Base-by-base conservation (phyloP, 176 grass and related monocot species). In the Tillandsia fasciculata region DNA sequence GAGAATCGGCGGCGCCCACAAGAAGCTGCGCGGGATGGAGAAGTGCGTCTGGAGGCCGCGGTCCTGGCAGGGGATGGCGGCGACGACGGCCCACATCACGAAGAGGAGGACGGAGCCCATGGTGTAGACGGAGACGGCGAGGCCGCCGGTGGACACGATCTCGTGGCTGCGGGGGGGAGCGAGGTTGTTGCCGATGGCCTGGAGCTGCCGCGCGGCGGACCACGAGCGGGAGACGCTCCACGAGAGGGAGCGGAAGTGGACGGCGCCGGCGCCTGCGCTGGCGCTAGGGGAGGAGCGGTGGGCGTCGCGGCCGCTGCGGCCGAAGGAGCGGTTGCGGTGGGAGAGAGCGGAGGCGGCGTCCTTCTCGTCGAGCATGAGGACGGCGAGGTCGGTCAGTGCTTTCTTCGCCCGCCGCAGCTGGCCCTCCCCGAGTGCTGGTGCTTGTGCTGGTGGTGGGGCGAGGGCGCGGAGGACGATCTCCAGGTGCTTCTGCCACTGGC, bases 271-370 rank as follows among this genome's bases (percentile, higher is more conserved):
- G 75, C 24, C 24, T 1, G 24, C 18, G 69, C 79, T 1, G 78
- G 70, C 22, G 63, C 83, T 4, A 63, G 79, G 67, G 0, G 77
- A 78, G 0, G 87, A 81, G 0, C 78, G 65, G 14, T 78, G 76
- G 18, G 29, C 14, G 9, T 71, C 53, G 52, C 79, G 83, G 15
- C 79, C 76, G 10, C 63, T 74, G 66, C 80, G 90, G 69, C 95
- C 95, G 69, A 99, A 99, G 52, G 95, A 99, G n/a, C 95, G 95
- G 84, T 99, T 99, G 49, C 95, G 84, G 59, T 88, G 95, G 14
- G 95, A 84, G 13, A 86, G 53, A 47, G 82, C 74, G 0, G 79
- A 76, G 10, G 82, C 65, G 9, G 83, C 71, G 2, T 80, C 80
- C 13, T 84, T 91, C 72, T 99, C 90, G 77, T 99, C 95, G 66